phyloP scores from a whole-genome alignment of 257 asterid species.

The Primulina tabacum region DNA sequence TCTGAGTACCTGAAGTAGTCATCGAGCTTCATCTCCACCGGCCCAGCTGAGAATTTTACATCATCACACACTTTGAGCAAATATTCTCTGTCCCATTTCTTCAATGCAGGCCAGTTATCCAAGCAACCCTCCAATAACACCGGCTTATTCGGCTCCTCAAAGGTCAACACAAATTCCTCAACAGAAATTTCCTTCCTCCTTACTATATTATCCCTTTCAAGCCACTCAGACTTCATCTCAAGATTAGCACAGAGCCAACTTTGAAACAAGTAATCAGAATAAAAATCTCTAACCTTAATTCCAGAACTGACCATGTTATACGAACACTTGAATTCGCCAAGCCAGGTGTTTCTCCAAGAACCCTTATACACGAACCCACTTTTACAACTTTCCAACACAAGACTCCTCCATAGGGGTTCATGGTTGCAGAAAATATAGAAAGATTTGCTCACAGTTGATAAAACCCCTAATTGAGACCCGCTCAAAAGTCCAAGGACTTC shows the following conservation, averaged over 20 bases:
- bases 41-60: slow-evolving; percentile 66
- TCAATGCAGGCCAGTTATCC: slow-evolving; percentile 63
- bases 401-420: slow-evolving; percentile 91
- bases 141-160: slow-evolving; percentile 85
- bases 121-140: slow-evolving; percentile 87
- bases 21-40: slow-evolving; percentile 74
- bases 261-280: slow-evolving; percentile 95
- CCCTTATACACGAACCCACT: slow-evolving; percentile 59
- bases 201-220: slow-evolving; percentile 73
- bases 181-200: slow-evolving; percentile 69
- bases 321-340: slow-evolving; percentile 30
- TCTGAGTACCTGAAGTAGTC: slow-evolving; percentile 74
- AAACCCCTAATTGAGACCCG: slow-evolving; percentile 61
- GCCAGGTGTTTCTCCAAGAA: slow-evolving; percentile 69
- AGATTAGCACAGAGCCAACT: slow-evolving; percentile 99
- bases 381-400: slow-evolving; percentile 55
- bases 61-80: slow-evolving; percentile 56
- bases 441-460: slow-evolving; percentile 85
- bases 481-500: slow-evolving; percentile 71
- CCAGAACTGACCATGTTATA: slow-evolving; percentile 31
- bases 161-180: slow-evolving; percentile 61
- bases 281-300: slow-evolving; percentile 68
- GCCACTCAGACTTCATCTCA: slow-evolving; percentile 94
- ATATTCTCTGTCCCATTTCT: slow-evolving; percentile 79
- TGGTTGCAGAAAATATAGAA: slow-evolving; percentile 86